Base-by-base conservation (phyloP, 306 rosid species). In the Prinsepia uniflora region DNA sequence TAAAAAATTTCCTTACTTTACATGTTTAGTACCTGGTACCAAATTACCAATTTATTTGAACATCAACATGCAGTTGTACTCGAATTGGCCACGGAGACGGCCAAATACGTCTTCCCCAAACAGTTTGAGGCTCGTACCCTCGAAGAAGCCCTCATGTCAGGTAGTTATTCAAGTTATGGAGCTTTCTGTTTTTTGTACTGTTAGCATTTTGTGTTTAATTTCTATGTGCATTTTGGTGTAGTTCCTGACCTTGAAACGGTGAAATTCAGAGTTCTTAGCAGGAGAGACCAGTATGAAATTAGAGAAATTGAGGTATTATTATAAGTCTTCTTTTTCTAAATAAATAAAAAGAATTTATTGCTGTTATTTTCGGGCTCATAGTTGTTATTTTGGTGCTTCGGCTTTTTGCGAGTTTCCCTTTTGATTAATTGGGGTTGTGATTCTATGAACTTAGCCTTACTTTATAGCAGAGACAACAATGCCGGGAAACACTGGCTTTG, bases 61-160 rank as follows among this genome's bases (percentile, higher is more conserved):
- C 40, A n/a, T 22, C 40, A 60, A 40, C 36, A 10, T 22, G 70
- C 84, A 94, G 97, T 86, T 82, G 61, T 94, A 61, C 70, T 53
- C 24, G 92, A 90, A 4, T 80, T 81, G 58, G 89, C 88, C 6
- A 59, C 80, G 2, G 98, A 94, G 82, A 85, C 90, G 10, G 85
- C 86, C 6, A 94, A 83, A 63, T 94, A 94, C 77, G 63, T 94
- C 63, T 79, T 81, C 70, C 98, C 97, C 30, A 90, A 94, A 54
- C 72, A 91, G 75, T 88, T 94, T 61, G 97, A 90, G 78, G 78
- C 83, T 50, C 89, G 85, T n/a, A 84, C 63, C 61, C 87, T 90
- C n/a, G 97, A 90, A 82, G 98, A 94, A 77, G 97, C 92, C 69
- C 76, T 93, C 65, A 90, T 94, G 97, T 70, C 92, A 47, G 88